Evolutionary conservation across 768 basidiomycete genomes (phyloP).

Genomic region (Lactarius hatsudake): DNA sequence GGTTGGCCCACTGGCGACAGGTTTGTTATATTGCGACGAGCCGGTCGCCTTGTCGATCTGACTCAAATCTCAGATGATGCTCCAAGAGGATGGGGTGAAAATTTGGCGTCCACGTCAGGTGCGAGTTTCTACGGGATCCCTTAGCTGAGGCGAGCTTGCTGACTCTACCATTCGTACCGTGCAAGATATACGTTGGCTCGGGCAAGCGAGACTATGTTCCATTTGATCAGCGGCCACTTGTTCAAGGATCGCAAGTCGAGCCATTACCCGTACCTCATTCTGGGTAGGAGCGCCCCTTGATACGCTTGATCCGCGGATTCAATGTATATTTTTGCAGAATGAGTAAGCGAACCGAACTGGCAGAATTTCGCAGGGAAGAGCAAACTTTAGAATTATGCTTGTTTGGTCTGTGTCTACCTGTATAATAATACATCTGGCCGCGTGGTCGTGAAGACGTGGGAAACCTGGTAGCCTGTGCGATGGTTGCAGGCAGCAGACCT

Average conservation of each 20-base stretch:
- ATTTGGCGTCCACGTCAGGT: slow-evolving; percentile 91
- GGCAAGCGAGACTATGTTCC: slow-evolving; percentile 72
- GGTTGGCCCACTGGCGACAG: slow-evolving; percentile 92
- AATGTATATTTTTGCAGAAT: slow-evolving; percentile 42
- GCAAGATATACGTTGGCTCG: slow-evolving; percentile 75
- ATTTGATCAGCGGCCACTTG: slow-evolving; percentile 54
- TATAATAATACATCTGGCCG: background rate
- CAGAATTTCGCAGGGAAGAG: slow-evolving; percentile 59
- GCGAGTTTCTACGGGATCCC: slow-evolving; percentile 24
- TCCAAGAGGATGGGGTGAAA: slow-evolving; percentile 84
- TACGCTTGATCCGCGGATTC: slow-evolving; percentile 7
- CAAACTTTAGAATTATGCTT: slow-evolving; percentile 37
- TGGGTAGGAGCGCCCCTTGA: slow-evolving; percentile 51
- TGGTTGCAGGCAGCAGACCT: background rate
- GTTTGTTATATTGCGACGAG: slow-evolving; percentile 36
- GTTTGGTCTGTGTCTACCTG: background rate
- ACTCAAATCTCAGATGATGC: slow-evolving; percentile 69
- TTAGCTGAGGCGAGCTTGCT: background rate
- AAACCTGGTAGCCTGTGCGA: background rate
- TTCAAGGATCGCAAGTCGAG: slow-evolving; percentile 54
- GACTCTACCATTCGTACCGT: background rate
- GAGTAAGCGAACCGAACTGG: slow-evolving; percentile 64
- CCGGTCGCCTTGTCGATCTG: background rate
- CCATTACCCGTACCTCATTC: slow-evolving; percentile 68
- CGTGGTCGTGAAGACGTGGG: background rate